phyloP scores from a whole-genome alignment of 2,329 filamentous ascomycete species.

The Colletotrichum falcatum region DNA sequence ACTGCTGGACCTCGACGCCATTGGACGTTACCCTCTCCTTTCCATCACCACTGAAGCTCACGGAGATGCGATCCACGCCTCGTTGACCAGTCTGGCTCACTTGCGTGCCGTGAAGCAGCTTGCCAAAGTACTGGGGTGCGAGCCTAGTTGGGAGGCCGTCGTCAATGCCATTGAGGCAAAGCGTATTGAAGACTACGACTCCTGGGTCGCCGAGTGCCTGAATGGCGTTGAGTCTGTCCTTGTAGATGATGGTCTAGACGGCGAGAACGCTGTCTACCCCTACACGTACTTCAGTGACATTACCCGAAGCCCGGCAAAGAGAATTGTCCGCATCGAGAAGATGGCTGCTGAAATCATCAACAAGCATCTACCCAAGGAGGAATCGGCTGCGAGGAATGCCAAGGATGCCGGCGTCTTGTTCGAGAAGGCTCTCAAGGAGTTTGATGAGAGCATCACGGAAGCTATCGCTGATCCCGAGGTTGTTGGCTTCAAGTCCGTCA shows the following conservation, averaged over 20 bases:
- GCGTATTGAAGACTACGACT: constrained; percentile 61
- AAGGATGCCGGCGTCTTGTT: constrained; percentile 48
- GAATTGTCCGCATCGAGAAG: constrained; percentile 83
- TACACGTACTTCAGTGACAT: constrained; percentile 76
- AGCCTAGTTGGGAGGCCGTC: constrained; percentile 70
- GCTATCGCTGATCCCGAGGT: constrained; percentile 75
- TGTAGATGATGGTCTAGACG: constrained; percentile 79
- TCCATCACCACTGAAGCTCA: constrained; percentile 80
- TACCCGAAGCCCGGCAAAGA: constrained; percentile 72
- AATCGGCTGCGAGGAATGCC: constrained; percentile 24
- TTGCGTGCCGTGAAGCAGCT: constrained; percentile 78
- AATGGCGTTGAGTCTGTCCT: constrained; percentile 79
- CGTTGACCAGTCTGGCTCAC: constrained; percentile 73
- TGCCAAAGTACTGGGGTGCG: constrained; percentile 71
- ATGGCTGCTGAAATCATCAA: constrained; percentile 74
- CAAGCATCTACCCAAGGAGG: constrained; percentile 53
- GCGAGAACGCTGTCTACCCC: constrained; percentile 64
- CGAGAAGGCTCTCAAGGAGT: constrained; percentile 51
- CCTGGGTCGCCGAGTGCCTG: constrained; percentile 73
- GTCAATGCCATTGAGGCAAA: constrained; percentile 57
- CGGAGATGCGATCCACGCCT: constrained; percentile 73
- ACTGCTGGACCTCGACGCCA: constrained; percentile 65
- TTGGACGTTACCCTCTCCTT: constrained; percentile 61
- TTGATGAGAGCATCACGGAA: constrained; percentile 61
- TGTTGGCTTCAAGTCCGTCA: constrained; percentile 84